Conservation (phyloP, 306 rosid species). For the Fragaria vesca region DNA sequence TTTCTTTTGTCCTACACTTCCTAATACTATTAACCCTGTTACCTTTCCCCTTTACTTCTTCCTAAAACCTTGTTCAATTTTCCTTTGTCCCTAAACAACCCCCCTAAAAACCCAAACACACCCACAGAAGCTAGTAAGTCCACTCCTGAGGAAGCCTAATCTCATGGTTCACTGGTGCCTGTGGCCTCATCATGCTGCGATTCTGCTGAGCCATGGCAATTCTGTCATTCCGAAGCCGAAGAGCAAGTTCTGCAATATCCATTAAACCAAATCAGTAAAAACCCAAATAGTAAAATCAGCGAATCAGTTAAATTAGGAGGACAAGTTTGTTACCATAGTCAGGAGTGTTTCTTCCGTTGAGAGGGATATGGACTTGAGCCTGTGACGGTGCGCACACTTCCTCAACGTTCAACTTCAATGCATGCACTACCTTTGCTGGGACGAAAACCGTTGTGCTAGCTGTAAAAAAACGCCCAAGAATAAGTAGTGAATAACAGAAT, state of each 20-base stretch:
- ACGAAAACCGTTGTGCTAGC: slow-evolving; percentile 55
- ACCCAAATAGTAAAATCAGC: background rate
- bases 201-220: slow-evolving; percentile 33
- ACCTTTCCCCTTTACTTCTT: background rate
- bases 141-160: slow-evolving; percentile 74
- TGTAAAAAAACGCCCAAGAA: slow-evolving; percentile 4
- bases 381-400: slow-evolving; percentile 30
- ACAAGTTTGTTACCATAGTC: slow-evolving; percentile 39
- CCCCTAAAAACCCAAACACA: slow-evolving; percentile 9
- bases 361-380: slow-evolving; percentile 34
- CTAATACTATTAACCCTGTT: slow-evolving; percentile 5
- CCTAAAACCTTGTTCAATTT: background rate
- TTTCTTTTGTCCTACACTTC: slow-evolving; percentile 2
- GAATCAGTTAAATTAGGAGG: background rate
- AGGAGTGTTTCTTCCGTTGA: slow-evolving; percentile 19
- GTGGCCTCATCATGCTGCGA: slow-evolving; percentile 32
- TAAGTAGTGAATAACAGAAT: background rate
- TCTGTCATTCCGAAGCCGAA: slow-evolving; percentile 9
- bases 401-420: slow-evolving; percentile 52
- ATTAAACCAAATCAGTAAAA: background rate
- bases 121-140: slow-evolving; percentile 45
- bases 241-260: slow-evolving; percentile 25
- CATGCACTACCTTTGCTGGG: slow-evolving; percentile 67
- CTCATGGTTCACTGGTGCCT: slow-evolving; percentile 41
- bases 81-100: background rate